Conservation (phyloP, 371 early-diverging fungal species). For the Phascolomyces articulosus region DNA sequence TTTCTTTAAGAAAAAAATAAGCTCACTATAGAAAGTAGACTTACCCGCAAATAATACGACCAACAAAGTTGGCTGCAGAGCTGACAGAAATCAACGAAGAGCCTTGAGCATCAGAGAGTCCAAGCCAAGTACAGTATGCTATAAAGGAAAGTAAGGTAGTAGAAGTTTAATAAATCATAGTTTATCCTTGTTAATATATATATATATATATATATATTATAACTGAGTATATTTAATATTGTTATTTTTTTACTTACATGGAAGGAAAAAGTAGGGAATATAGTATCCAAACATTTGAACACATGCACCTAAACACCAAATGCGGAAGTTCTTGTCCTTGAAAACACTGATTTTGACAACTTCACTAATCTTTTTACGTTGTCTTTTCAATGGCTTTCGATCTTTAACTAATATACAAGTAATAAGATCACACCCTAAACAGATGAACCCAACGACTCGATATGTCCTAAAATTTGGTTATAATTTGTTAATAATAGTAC, state of each 20-base stretch:
- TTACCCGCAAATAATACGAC: slow-evolving; percentile 27
- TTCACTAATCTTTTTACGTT: slow-evolving; percentile 6
- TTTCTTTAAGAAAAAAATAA: too few species aligned
- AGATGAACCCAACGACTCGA: slow-evolving; percentile 57
- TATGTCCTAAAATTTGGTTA: slow-evolving; percentile 26
- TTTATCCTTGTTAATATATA: too few species aligned
- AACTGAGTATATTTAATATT: too few species aligned
- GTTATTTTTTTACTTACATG: slow-evolving; percentile 24
- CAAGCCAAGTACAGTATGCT: slow-evolving; percentile 33
- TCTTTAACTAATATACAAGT: slow-evolving; percentile 31
- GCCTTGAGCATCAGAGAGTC: slow-evolving; percentile 25
- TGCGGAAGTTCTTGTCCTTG: slow-evolving; percentile 8
- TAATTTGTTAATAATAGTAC: too few species aligned
- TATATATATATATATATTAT: neutral
- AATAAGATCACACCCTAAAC: slow-evolving; percentile 38
- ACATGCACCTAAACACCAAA: slow-evolving; percentile 15
- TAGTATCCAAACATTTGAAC: slow-evolving; percentile 20
- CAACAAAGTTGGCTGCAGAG: slow-evolving; percentile 56
- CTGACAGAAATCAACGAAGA: slow-evolving; percentile 30
- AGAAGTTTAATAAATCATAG: slow-evolving; percentile 1
- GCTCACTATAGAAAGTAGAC: neutral
- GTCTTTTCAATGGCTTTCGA: slow-evolving; percentile 14
- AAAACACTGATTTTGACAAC: slow-evolving; percentile 10
- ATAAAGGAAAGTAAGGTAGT: neutral
- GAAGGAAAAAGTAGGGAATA: slow-evolving; percentile 23